phyloP scores from a whole-genome alignment of 2,329 filamentous ascomycete species.

The Pseudogymnoascus sp. region DNA sequence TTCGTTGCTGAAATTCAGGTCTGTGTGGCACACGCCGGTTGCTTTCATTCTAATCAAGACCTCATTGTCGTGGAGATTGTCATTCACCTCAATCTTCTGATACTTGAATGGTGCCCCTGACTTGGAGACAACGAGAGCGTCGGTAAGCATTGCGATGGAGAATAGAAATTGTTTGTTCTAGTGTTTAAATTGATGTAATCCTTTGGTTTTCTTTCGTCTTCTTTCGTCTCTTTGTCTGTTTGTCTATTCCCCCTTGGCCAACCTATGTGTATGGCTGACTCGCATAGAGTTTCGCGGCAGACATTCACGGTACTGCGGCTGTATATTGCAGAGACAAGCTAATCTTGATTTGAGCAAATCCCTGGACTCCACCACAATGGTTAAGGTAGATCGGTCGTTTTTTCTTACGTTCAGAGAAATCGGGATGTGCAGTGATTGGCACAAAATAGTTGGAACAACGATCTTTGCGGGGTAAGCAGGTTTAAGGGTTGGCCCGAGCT shows the following conservation, averaged over 20 bases:
- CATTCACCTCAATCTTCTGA: constrained; percentile 20
- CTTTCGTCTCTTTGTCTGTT: neutral
- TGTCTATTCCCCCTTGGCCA: neutral
- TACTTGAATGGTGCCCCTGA: constrained; percentile 18
- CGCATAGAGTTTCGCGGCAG: neutral
- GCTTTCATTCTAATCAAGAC: constrained; percentile 30
- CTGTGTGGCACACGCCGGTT: constrained; percentile 27
- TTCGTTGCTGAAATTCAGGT: constrained; percentile 17
- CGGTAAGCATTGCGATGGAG: constrained; percentile 9
- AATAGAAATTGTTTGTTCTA: neutral
- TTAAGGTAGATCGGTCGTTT: neutral
- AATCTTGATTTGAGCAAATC: neutral
- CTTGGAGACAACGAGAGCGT: constrained; percentile 13
- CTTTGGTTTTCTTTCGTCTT: neutral
- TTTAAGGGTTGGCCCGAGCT: neutral
- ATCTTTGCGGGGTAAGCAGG: neutral
- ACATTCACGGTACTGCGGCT: neutral
- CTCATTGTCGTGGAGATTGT: constrained; percentile 21
- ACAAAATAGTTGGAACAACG: neutral
- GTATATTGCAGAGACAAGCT: neutral
- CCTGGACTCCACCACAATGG: neutral
- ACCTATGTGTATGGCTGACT: neutral
- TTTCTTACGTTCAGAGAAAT: neutral
- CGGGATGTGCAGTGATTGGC: neutral
- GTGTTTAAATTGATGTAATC: neutral